Evolutionary conservation across 2,329 filamentous ascomycete genomes (phyloP), one percentile per base, ranked within the genome.

Genomic region (Fusarium ramigenum): DNA sequence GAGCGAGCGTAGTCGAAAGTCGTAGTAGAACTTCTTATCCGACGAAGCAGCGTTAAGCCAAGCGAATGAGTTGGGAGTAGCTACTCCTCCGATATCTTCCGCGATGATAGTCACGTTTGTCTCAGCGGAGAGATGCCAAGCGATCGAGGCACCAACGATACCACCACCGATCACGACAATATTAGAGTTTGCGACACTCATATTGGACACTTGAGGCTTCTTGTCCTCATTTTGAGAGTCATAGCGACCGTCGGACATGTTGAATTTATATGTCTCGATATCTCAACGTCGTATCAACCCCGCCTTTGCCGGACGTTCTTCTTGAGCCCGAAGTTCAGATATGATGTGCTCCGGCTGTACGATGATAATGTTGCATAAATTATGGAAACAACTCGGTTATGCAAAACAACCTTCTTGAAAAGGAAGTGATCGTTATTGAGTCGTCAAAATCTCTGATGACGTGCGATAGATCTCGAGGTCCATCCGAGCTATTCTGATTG

Each of bases 121-220:
- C 14, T 70, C 30, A 18, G 16, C 43, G 21, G 68, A 52, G 19
- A 70, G 42, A 44, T 70, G 66, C 68, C 66, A 70, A 19, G 68
- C 60, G 28, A 70, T 69, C 0, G 68, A 70, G 10, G 68, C 66
- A 11, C 68, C 68, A 5, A 70, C 68, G 19, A 70, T 66, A 46
- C 68, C 68, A 12, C 68, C 68, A 18, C 68, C 68, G 7, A 70
- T 25, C 2, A 70, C 49, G 23, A 69, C 36, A 34, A 70, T 8
- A 2, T 50, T 28, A 8, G 54, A 18, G 40, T 37, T 50, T 58
- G 32, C 23, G 32, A 58, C 30, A 23, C 40, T 37, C 54, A 50
- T 58, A 2, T 8, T 28, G 4, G 23, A 4, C 9, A 1, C 2
- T 5, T n/a, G 2, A 2, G 5, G 5, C 14, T 53, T 14, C 2